Evolutionary conservation across 345 rosid species (phyloP), one percentile per base, ranked within the genome.

Genomic region (Cardiospermum halicacabum): DNA sequence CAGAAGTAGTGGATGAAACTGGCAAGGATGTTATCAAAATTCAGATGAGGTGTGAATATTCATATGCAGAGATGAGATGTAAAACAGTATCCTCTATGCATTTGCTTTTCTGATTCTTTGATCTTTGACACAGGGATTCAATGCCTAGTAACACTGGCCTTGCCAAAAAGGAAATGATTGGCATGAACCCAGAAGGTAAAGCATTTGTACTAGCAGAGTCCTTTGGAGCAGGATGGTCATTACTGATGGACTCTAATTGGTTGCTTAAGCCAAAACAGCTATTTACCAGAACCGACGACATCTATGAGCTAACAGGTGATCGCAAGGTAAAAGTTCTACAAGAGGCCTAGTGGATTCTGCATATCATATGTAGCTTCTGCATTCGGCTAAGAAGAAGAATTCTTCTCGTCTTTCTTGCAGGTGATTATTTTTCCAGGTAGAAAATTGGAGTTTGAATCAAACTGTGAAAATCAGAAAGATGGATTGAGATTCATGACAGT

Each of bases 11-110:
- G 10, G 73, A 68, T 39, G 73, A 68, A 48, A 30, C 36, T 55
- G 71, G 56, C 25, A 50, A 60, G 42, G 57, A 64, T 55, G 25
- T 76, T 57, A 32, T 72, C 45, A 64, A 31, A 31, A 22, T 69
- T 25, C 67, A 65, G 34, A 72, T 69, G 71, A 76, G 74, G 77
- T 65, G 37, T 31, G 13, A 56, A 15, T 21, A 43, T 55, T 56
- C 42, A 15, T 15, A 51, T 27, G 54, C 49, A 27, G 12, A 34
- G 16, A 36, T 11, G 2, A 7, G 3, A 58, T 58, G 6, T 13
- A 15, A 15, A 13, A 40, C 47, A n/a, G n/a, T n/a, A n/a, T n/a
- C n/a, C n/a, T n/a, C n/a, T 45, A n/a, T 30, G 37, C 57, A 55
- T 24, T 54, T 22, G n/a, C 4, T 45, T 21, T 63, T 47, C n/a